Evolutionary conservation across 192 early-diverging fungal species (phyloP).

Genomic region (Coemansia sp.): DNA sequence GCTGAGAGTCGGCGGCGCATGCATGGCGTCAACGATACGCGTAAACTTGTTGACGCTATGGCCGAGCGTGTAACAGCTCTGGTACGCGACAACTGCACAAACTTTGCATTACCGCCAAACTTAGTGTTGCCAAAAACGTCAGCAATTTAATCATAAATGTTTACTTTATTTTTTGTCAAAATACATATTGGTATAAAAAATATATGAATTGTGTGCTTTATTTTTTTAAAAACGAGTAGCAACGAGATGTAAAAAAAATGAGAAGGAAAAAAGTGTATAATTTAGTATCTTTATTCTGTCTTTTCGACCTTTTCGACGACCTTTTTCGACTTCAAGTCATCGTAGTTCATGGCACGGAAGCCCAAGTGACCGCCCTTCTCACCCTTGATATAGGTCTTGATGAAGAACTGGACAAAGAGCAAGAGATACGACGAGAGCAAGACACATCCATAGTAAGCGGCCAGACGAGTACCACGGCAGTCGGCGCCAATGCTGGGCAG

Average conservation of each 20-base stretch:
- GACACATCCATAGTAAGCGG: slow-evolving; percentile 79
- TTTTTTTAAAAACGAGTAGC: slow-evolving; percentile 10
- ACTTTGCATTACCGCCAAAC: slow-evolving; percentile 22
- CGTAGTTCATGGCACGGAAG: slow-evolving; percentile 57
- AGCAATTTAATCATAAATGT: background rate
- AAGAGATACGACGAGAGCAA: slow-evolving; percentile 81
- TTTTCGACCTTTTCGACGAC: slow-evolving; percentile 32
- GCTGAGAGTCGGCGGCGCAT: slow-evolving; percentile 3
- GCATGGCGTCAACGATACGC: slow-evolving; percentile 18
- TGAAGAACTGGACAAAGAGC: slow-evolving; percentile 90
- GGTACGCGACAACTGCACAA: slow-evolving; percentile 28
- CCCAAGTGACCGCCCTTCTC: slow-evolving; percentile 52
- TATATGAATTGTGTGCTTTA: background rate
- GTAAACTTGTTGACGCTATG: slow-evolving; percentile 32
- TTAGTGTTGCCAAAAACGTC: background rate
- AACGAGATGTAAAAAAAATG: slow-evolving; percentile 7
- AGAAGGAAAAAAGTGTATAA: background rate
- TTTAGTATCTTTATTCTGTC: slow-evolving; percentile 17
- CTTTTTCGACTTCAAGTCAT: slow-evolving; percentile 32
- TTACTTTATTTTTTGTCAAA: background rate
- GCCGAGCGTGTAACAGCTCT: slow-evolving; percentile 31
- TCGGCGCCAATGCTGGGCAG: slow-evolving; percentile 68
- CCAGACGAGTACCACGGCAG: slow-evolving; percentile 76
- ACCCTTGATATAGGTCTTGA: slow-evolving; percentile 73
- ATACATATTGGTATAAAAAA: background rate